Conservation (phyloP, 495 filamentous ascomycete species). For the Lentithecium fluviatile region DNA sequence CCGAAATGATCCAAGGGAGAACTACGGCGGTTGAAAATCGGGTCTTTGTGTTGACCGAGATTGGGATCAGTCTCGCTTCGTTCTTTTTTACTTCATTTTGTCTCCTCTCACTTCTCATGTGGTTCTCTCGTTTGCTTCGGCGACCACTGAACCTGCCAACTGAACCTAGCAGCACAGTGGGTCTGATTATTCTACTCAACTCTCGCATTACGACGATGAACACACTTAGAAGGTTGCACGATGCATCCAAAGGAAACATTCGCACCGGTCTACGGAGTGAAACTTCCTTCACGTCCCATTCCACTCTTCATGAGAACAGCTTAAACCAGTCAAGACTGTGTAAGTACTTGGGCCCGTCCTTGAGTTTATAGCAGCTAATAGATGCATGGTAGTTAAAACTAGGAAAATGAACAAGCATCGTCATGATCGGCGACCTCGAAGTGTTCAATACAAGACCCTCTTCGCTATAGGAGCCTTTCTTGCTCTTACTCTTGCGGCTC, state of each 20-base stretch:
- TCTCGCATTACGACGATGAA: not conserved
- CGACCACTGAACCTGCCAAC: conserved; percentile 1
- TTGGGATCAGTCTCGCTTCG: not conserved
- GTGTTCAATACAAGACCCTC: not conserved
- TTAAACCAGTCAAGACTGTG: too few species aligned
- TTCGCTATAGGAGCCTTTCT: not conserved
- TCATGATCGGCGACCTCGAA: not conserved
- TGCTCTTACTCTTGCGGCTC: not conserved
- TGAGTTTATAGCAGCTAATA: too few species aligned
- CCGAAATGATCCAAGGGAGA: not conserved
- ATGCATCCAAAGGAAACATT: not conserved
- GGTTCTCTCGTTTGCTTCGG: not conserved
- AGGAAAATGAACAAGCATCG: not conserved
- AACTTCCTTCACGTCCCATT: too few species aligned
- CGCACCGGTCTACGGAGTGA: too few species aligned
- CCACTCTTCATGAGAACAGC: too few species aligned
- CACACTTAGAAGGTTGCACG: not conserved
- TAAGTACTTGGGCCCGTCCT: too few species aligned
- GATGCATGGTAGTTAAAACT: too few species aligned
- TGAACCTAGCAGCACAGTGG: not conserved
- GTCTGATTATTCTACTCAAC: not conserved
- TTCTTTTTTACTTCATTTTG: conserved; percentile 5
- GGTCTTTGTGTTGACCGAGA: not conserved
- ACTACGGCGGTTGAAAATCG: not conserved
- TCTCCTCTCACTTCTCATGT: not conserved